Percentiles rank a stretch among this genome's conserved stretches.
Evolutionary conservation across 768 basidiomycete genomes (phyloP).

Genomic region (Sutorius australiensis): DNA sequence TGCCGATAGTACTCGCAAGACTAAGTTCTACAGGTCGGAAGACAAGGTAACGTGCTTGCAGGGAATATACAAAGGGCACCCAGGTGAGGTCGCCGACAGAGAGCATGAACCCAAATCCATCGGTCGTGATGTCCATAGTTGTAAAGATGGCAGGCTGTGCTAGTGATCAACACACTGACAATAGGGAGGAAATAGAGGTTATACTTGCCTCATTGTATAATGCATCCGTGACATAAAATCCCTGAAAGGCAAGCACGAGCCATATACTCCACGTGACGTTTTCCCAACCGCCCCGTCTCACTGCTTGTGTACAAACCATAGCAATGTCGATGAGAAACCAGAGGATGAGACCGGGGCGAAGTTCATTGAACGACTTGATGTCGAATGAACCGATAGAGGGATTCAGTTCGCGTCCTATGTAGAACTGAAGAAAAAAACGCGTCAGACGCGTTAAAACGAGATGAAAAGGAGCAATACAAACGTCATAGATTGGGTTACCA

Average conservation of each 20-base stretch:
- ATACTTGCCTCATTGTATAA: slow-evolving; percentile 83
- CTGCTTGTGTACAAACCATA: slow-evolving; percentile 88
- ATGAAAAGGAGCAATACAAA: slow-evolving; percentile 36
- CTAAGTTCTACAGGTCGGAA: slow-evolving; percentile 83
- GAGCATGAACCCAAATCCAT: slow-evolving; percentile 99
- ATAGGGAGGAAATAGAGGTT: background rate
- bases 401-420: slow-evolving; percentile 92
- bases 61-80: slow-evolving; percentile 92
- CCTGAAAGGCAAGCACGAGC: slow-evolving; percentile 82
- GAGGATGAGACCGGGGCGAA: slow-evolving; percentile 68
- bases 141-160: slow-evolving; percentile 80
- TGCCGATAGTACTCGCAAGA: slow-evolving; percentile 44
- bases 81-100: slow-evolving; percentile 86
- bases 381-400: slow-evolving; percentile 78
- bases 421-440: slow-evolving; percentile 54
- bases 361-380: slow-evolving; percentile 53
- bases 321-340: slow-evolving; percentile 90
- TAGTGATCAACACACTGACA: background rate
- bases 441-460: background rate
- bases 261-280: slow-evolving; percentile 87
- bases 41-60: slow-evolving; percentile 95
- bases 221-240: slow-evolving; percentile 80
- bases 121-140: slow-evolving; percentile 96
- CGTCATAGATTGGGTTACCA: slow-evolving; percentile 86
- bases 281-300: slow-evolving; percentile 60